These are phyloP conservation scores for Phanerochaete carnosa DNA, from an alignment of 768 basidiomycete genomes.

Conservation along the genomic window DNA sequence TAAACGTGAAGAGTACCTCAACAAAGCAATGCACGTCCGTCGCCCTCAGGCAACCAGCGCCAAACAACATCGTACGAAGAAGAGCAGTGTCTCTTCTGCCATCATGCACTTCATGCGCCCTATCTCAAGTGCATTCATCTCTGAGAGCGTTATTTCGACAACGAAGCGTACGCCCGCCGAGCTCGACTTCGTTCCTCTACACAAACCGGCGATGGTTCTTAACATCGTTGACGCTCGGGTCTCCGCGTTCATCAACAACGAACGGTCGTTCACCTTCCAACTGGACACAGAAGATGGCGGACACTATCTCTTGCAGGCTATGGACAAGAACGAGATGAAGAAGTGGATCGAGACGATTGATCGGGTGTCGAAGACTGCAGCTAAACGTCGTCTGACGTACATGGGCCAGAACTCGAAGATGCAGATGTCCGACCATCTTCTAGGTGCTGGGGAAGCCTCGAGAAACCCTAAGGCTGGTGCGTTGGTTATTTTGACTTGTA, in stretches of 20 bases:
- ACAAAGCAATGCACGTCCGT: slow-evolving; percentile 61
- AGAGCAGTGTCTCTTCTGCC: slow-evolving; percentile 80
- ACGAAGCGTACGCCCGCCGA: slow-evolving; percentile 63
- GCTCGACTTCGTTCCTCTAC: slow-evolving; percentile 68
- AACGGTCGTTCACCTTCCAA: slow-evolving; percentile 79
- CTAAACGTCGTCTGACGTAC: slow-evolving; percentile 78
- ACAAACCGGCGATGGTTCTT: slow-evolving; percentile 73
- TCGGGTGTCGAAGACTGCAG: slow-evolving; percentile 66
- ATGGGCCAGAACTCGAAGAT: slow-evolving; percentile 74
- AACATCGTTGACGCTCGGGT: slow-evolving; percentile 72
- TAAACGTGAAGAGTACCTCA: slow-evolving; percentile 71
- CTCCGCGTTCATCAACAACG: slow-evolving; percentile 70
- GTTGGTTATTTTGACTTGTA: slow-evolving; percentile 21
- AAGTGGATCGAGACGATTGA: slow-evolving; percentile 78
- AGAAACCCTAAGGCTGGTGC: slow-evolving; percentile 75
- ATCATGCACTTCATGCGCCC: slow-evolving; percentile 88
- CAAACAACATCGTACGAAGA: slow-evolving; percentile 40
- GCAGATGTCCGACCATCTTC: slow-evolving; percentile 70
- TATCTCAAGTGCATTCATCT: slow-evolving; percentile 80
- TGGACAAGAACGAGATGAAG: slow-evolving; percentile 65
- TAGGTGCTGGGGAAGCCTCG: slow-evolving; percentile 53
- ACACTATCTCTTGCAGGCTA: slow-evolving; percentile 74
- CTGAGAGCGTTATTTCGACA: slow-evolving; percentile 44
- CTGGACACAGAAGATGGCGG: slow-evolving; percentile 87
- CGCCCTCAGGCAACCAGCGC: slow-evolving; percentile 52